phyloP scores from a whole-genome alignment of 1,284 basidiomycete species.

The Phellopilus nigrolimitatus region DNA sequence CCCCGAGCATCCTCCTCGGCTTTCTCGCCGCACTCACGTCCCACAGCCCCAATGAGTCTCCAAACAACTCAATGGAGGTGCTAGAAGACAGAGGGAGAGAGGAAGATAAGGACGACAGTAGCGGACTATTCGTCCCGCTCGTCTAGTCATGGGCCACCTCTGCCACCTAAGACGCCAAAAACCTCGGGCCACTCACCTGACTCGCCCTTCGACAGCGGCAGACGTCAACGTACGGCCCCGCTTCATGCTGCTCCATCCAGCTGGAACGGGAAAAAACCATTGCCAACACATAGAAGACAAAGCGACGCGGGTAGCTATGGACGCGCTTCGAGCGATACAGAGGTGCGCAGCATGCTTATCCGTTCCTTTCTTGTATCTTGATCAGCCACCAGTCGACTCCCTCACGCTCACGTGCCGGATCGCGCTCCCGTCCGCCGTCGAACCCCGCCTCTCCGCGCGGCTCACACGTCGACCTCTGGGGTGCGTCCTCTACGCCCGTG shows the following conservation, averaged over 20 bases:
- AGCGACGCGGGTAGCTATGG: constrained; percentile 58
- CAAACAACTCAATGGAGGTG: constrained; percentile 25
- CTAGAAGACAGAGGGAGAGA: constrained; percentile 26
- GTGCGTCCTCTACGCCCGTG: constrained; percentile 35
- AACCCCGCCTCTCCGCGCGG: constrained; percentile 56
- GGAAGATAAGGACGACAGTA: constrained; percentile 25
- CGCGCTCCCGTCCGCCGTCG: constrained; percentile 53
- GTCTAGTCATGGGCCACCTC: constrained; percentile 43
- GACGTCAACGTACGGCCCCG: constrained; percentile 43
- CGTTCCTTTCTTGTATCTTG: not conserved
- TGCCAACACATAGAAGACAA: constrained; percentile 55
- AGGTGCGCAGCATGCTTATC: constrained; percentile 40
- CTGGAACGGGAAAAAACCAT: constrained; percentile 58
- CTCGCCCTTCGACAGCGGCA: constrained; percentile 70
- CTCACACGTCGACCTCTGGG: constrained; percentile 20
- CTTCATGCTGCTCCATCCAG: constrained; percentile 54
- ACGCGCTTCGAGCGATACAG: constrained; percentile 55
- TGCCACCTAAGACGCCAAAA: constrained; percentile 42
- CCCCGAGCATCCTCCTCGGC: constrained; percentile 57
- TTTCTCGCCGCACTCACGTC: constrained; percentile 59
- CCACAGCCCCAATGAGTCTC: constrained; percentile 39
- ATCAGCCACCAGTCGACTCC: constrained; percentile 25
- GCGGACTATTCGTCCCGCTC: constrained; percentile 41
- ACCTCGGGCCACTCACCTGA: constrained; percentile 27
- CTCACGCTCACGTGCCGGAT: constrained; percentile 40